These are phyloP conservation scores for Arachnomyces sp. DNA, from an alignment of 2,329 filamentous ascomycete species.

Conservation along the genomic window DNA sequence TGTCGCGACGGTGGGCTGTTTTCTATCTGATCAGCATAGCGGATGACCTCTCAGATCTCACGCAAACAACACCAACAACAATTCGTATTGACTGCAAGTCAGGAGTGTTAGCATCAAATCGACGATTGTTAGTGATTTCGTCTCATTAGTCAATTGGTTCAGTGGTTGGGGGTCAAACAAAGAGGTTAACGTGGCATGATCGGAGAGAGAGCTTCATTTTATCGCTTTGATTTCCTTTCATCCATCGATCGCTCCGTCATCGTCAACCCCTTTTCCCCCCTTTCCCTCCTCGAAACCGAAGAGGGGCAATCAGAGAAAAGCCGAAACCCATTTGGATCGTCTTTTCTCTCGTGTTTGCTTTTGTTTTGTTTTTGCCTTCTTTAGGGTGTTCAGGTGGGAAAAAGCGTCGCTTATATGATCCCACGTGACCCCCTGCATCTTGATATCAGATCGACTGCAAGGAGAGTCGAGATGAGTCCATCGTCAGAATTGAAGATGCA, in stretches of 20 bases:
- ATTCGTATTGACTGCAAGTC: background rate
- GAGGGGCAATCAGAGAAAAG: too few relatives aligned
- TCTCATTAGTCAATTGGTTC: background rate
- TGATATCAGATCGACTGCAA: too few relatives aligned
- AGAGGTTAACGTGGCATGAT: constrained; percentile 8
- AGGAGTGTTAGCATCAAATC: background rate
- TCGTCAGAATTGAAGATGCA: too few relatives aligned
- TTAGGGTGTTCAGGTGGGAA: too few relatives aligned
- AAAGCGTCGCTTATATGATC: too few relatives aligned
- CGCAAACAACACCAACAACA: background rate
- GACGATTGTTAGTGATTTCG: background rate
- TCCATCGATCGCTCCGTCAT: background rate
- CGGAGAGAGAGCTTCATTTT: background rate
- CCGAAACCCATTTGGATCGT: too few relatives aligned
- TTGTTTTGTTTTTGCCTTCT: too few relatives aligned
- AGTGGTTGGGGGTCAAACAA: background rate
- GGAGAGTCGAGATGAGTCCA: too few relatives aligned
- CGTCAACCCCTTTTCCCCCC: background rate
- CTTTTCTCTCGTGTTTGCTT: too few relatives aligned
- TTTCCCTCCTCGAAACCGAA: background rate
- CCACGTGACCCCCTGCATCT: too few relatives aligned
- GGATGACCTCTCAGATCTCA: background rate
- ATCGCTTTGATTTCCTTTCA: too few relatives aligned
- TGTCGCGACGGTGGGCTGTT: too few relatives aligned
- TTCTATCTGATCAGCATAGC: background rate